Percentiles rank a stretch among this genome's conserved stretches.
These are phyloP conservation scores for Clitoria ternatea DNA, from an alignment of 306 rosid genomes.

Conservation along the genomic window DNA sequence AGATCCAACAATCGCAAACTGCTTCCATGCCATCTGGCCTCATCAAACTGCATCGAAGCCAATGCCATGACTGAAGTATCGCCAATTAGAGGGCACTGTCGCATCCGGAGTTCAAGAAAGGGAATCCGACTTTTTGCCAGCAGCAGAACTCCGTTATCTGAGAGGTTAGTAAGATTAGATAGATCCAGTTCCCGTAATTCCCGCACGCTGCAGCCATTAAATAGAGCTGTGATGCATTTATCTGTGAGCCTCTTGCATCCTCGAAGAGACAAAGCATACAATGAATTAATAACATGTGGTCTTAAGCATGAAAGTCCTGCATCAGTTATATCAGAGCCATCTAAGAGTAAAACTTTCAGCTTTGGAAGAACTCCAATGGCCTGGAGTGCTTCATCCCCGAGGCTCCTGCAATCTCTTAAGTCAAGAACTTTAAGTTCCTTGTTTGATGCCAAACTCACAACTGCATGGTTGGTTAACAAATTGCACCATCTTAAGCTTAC, in stretches of 20 bases:
- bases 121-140: conserved; percentile 67
- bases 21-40: conserved; percentile 69
- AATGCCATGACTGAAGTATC: conserved; percentile 82
- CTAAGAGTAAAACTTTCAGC: conserved; percentile 64
- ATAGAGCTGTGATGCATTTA: conserved; percentile 71
- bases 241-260: conserved; percentile 91
- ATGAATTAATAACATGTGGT: conserved; percentile 51
- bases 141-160: conserved; percentile 62
- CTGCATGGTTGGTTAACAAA: conserved; percentile 69
- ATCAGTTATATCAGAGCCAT: conserved; percentile 75
- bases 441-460: conserved; percentile 62
- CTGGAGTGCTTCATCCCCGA: conserved; percentile 71
- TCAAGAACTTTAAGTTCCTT: conserved; percentile 80
- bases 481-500: conserved; percentile 90
- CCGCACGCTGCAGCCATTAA: conserved; percentile 50
- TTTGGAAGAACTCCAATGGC: conserved; percentile 60
- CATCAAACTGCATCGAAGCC: conserved; percentile 85
- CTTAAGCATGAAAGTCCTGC: conserved; percentile 65
- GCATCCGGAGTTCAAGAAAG: conserved; percentile 65
- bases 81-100: conserved; percentile 79
- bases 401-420: conserved; percentile 81
- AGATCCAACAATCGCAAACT: conserved; percentile 73
- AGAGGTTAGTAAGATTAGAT: conserved; percentile 81
- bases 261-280: conserved; percentile 69
- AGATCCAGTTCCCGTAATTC: conserved; percentile 78